These are phyloP conservation scores for Penicillium mononematosum DNA, from an alignment of 495 filamentous ascomycete genomes.

Conservation along the genomic window DNA sequence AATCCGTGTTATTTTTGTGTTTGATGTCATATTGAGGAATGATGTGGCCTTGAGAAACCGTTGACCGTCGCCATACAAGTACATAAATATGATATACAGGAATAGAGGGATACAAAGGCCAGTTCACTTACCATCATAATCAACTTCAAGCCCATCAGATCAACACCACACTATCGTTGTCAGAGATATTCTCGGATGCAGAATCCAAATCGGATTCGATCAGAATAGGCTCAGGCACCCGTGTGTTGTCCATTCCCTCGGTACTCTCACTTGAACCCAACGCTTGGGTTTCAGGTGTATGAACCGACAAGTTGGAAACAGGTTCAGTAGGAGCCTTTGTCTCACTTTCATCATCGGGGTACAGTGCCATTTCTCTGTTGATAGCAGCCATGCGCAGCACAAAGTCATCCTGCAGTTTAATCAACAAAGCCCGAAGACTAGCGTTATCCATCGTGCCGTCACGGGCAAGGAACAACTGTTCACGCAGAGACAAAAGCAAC, in stretches of 20 bases:
- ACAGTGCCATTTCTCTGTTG: slow-evolving; percentile 35
- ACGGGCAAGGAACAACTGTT: slow-evolving; percentile 69
- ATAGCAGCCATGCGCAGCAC: slow-evolving; percentile 66
- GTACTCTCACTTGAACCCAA: background rate
- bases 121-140: background rate
- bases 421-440: slow-evolving; percentile 62
- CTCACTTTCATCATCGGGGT: slow-evolving; percentile 13
- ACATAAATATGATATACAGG: slow-evolving; percentile 5
- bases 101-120: background rate
- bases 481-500: slow-evolving; percentile 69
- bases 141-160: background rate
- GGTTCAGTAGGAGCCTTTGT: background rate
- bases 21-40: background rate
- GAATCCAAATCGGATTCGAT: slow-evolving; percentile 13
- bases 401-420: slow-evolving; percentile 74
- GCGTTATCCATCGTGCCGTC: slow-evolving; percentile 66
- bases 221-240: slow-evolving; percentile 2
- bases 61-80: background rate
- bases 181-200: background rate
- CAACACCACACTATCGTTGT: slow-evolving; percentile 17
- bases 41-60: background rate
- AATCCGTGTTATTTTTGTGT: background rate
- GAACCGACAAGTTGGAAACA: background rate
- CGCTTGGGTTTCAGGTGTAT: background rate
- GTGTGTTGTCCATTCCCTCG: background rate